A percentile compares a stretch with the other conserved stretches of the same genome.
phyloP scores from a whole-genome alignment of 768 basidiomycete genomes.

The Pholiota microspora region DNA sequence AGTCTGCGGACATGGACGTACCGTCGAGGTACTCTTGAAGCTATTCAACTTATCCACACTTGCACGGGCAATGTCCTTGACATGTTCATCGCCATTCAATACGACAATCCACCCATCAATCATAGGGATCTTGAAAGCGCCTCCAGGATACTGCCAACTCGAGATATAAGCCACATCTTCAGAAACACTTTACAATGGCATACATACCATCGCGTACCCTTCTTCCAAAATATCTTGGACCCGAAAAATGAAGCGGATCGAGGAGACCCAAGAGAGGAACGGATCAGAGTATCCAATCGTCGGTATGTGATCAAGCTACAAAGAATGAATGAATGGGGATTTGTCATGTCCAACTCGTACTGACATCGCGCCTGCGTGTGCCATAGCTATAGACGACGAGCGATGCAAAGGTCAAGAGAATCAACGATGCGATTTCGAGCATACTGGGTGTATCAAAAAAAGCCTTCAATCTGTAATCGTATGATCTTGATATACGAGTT shows the following conservation, averaged over 20 bases:
- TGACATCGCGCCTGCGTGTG: slow-evolving; percentile 3
- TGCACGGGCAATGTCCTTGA: slow-evolving; percentile 45
- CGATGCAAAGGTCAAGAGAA: not conserved
- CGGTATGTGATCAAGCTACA: slow-evolving; percentile 28
- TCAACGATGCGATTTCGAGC: not conserved
- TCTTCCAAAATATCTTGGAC: slow-evolving; percentile 26
- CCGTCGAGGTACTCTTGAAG: slow-evolving; percentile 26
- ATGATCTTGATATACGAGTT: not conserved
- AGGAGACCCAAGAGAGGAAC: slow-evolving; percentile 30
- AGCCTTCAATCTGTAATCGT: not conserved
- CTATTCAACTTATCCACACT: slow-evolving; percentile 45
- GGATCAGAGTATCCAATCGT: slow-evolving; percentile 33
- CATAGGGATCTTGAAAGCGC: slow-evolving; percentile 41
- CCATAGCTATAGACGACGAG: slow-evolving; percentile 1
- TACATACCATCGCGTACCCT: slow-evolving; percentile 31
- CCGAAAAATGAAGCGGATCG: slow-evolving; percentile 22
- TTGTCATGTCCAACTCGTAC: not conserved
- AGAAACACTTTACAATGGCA: too few relatives aligned
- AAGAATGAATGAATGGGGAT: not conserved
- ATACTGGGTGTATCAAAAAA: not conserved
- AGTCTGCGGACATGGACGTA: slow-evolving; percentile 16
- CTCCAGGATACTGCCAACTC: slow-evolving; percentile 20
- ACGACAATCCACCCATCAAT: slow-evolving; percentile 46
- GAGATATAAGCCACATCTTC: not conserved
- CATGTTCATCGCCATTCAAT: slow-evolving; percentile 33